Evolutionary conservation across 345 rosid species (phyloP).

Genomic region (Eucalyptus fibrosa): DNA sequence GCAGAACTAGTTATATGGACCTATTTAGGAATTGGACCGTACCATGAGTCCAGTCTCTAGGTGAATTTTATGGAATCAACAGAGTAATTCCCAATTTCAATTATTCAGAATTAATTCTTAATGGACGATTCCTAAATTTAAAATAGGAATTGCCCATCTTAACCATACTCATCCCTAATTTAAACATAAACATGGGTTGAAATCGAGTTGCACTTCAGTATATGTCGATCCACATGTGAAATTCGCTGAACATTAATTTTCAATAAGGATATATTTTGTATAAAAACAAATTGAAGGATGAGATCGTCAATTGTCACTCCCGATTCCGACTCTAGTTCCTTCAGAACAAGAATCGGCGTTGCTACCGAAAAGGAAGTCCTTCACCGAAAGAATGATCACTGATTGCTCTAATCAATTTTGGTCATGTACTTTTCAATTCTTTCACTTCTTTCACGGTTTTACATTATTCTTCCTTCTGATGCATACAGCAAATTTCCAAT

Average conservation of each 20-base stretch:
- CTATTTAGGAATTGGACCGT: rapidly evolving
- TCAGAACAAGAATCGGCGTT: not conserved
- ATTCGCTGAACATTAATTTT: not conserved
- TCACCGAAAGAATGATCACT: not conserved
- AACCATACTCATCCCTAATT: too few species aligned
- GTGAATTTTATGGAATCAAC: rapidly evolving
- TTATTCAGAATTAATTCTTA: rapidly evolving
- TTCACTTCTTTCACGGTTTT: not conserved
- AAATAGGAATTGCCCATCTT: rapidly evolving
- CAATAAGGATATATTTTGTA: not conserved
- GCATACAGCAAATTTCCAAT: not conserved
- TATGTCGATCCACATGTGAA: not conserved
- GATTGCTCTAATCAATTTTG: not conserved
- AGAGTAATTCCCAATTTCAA: rapidly evolving
- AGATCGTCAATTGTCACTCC: not conserved
- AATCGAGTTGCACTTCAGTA: not conserved
- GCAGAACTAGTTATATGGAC: rapidly evolving
- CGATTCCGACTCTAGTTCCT: not conserved
- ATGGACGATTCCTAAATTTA: rapidly evolving
- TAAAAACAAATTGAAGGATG: not conserved
- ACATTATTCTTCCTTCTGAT: not conserved
- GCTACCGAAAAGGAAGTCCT: not conserved
- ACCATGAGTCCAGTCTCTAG: rapidly evolving
- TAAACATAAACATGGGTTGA: not conserved
- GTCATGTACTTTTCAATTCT: not conserved